phyloP scores from a whole-genome alignment of 1,139 yeast genomes.

The Arxiozyma telluris region DNA sequence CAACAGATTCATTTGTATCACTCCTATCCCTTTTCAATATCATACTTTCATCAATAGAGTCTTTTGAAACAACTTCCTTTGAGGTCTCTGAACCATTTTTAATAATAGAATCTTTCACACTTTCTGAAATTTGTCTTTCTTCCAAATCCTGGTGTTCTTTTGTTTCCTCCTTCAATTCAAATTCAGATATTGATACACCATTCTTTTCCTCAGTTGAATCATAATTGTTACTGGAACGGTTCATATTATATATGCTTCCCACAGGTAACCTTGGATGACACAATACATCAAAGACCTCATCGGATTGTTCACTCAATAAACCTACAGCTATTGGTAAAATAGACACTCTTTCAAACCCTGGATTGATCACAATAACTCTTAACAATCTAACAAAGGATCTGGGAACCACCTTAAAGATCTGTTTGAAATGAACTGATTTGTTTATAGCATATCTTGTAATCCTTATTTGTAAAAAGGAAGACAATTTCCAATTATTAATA shows the following conservation, averaged over 20 bases:
- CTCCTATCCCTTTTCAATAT: neutral
- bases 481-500: constrained; percentile 42
- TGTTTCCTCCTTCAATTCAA: neutral
- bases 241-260: constrained; percentile 35
- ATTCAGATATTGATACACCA: neutral
- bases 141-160: neutral
- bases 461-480: constrained; percentile 55
- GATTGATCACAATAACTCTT: constrained; percentile 49
- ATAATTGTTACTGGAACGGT: constrained; percentile 9
- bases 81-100: neutral
- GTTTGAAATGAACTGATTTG: constrained; percentile 22
- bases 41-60: too few relatives aligned
- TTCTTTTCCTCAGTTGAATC: constrained; percentile 16
- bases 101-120: neutral
- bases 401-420: constrained; percentile 23
- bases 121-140: neutral
- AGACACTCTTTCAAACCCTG: constrained; percentile 52
- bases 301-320: constrained; percentile 29
- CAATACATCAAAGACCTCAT: constrained; percentile 46
- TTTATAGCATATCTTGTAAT: constrained; percentile 48
- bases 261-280: constrained; percentile 77
- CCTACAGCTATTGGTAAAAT: constrained; percentile 63
- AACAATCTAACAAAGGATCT: constrained; percentile 35
- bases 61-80: too few relatives aligned
- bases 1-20: neutral